These are phyloP conservation scores for Zygotorulaspora florentina DNA, from an alignment of 805 yeast species.

Conservation along the genomic window DNA sequence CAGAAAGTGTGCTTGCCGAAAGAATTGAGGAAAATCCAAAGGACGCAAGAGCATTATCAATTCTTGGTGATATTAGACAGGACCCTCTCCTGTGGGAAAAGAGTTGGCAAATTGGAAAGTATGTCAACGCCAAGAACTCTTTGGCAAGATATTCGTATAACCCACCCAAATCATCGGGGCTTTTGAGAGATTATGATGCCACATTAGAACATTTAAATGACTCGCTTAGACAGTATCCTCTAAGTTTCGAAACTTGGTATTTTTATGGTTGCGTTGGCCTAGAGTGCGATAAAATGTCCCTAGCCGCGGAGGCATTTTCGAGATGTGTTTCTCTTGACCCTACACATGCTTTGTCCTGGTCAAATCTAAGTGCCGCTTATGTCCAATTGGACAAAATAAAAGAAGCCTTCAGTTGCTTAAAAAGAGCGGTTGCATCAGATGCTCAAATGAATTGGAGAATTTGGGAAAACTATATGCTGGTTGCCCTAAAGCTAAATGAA, in stretches of 20 bases:
- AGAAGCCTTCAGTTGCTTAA: constrained; percentile 82
- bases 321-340: constrained; percentile 86
- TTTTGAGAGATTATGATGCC: constrained; percentile 44
- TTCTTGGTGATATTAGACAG: constrained; percentile 78
- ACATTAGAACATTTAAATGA: constrained; percentile 71
- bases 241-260: constrained; percentile 80
- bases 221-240: constrained; percentile 66
- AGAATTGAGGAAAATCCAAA: constrained; percentile 56
- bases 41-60: constrained; percentile 79
- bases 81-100: constrained; percentile 75
- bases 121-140: constrained; percentile 81
- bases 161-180: constrained; percentile 56
- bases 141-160: constrained; percentile 66
- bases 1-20: constrained; percentile 52
- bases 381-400: constrained; percentile 57
- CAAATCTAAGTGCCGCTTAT: constrained; percentile 80
- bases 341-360: constrained; percentile 79
- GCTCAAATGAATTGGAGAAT: constrained; percentile 79
- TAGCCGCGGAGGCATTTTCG: constrained; percentile 89
- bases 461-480: constrained; percentile 81
- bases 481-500: constrained; percentile 75
- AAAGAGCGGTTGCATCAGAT: constrained; percentile 71
- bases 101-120: constrained; percentile 83
- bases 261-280: constrained; percentile 88
- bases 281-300: constrained; percentile 61